These are phyloP conservation scores for Sporothrix pallida DNA, from an alignment of 2,329 filamentous ascomycete genomes.

Conservation along the genomic window DNA sequence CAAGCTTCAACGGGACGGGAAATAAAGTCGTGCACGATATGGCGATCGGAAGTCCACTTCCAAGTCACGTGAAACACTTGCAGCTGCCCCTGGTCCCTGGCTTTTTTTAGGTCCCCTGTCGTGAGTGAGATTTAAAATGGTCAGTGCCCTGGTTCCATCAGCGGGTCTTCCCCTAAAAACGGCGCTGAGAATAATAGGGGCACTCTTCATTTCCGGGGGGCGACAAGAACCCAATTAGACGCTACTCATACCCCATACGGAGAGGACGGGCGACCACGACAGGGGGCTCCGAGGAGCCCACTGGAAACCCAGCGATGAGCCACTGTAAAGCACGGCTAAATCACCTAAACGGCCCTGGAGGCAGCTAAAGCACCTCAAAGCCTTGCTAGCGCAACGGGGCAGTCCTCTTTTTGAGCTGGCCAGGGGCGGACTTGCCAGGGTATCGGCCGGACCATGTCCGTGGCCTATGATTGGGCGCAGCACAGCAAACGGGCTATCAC, in stretches of 20 bases:
- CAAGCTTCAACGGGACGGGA: background rate
- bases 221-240: background rate
- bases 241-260: background rate
- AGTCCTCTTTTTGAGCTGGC: background rate
- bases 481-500: background rate
- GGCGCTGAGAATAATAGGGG: background rate
- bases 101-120: background rate
- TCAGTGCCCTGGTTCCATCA: background rate
- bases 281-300: background rate
- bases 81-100: background rate
- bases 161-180: background rate
- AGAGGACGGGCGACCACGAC: background rate
- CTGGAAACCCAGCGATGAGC: background rate
- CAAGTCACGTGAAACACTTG: constrained; percentile 17
- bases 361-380: background rate
- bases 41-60: constrained; percentile 19
- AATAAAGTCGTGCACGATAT: background rate
- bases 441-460: constrained; percentile 17
- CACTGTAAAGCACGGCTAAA: background rate
- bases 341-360: background rate
- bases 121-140: background rate
- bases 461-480: constrained; percentile 5
- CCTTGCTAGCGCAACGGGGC: constrained; percentile 19
- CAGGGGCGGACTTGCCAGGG: background rate
- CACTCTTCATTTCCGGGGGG: constrained; percentile 6